Evolutionary conservation across 805 yeast genomes (phyloP).

Genomic region (Starmerella kuoi): DNA sequence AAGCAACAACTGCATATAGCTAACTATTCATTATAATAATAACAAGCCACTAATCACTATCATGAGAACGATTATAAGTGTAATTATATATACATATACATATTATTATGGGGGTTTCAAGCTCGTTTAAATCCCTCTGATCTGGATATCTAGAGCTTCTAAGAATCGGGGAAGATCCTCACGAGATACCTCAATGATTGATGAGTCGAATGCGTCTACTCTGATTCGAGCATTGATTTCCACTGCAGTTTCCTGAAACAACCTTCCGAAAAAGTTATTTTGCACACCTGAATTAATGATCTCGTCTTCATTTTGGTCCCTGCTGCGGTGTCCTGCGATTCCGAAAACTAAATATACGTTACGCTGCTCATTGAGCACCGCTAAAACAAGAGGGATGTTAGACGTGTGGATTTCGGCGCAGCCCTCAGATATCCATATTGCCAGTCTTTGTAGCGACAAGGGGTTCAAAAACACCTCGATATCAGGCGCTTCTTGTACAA

Average conservation of each 20-base stretch:
- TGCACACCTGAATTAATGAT: slow-evolving; percentile 19
- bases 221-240: slow-evolving; percentile 78
- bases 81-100: no score
- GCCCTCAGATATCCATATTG: slow-evolving; percentile 83
- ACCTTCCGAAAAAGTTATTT: slow-evolving; percentile 69
- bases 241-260: slow-evolving; percentile 78
- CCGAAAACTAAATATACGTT: slow-evolving; percentile 83
- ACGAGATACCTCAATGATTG: slow-evolving; percentile 77
- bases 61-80: no score
- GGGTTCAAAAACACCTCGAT: slow-evolving; percentile 72
- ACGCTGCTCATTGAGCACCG: slow-evolving; percentile 59
- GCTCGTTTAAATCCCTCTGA: neutral
- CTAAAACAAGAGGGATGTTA: slow-evolving; percentile 70
- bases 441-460: slow-evolving; percentile 66
- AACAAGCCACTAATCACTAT: no score
- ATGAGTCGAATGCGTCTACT: slow-evolving; percentile 88
- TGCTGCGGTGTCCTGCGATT: slow-evolving; percentile 68
- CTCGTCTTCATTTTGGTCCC: slow-evolving; percentile 25
- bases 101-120: no score
- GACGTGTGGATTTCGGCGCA: slow-evolving; percentile 64
- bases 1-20: no score
- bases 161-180: slow-evolving; percentile 82
- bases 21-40: no score
- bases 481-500: slow-evolving; percentile 80
- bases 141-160: slow-evolving; percentile 50